Evolutionary conservation across 495 filamentous ascomycete species (phyloP).

Genomic region (Talaromyces ruber): DNA sequence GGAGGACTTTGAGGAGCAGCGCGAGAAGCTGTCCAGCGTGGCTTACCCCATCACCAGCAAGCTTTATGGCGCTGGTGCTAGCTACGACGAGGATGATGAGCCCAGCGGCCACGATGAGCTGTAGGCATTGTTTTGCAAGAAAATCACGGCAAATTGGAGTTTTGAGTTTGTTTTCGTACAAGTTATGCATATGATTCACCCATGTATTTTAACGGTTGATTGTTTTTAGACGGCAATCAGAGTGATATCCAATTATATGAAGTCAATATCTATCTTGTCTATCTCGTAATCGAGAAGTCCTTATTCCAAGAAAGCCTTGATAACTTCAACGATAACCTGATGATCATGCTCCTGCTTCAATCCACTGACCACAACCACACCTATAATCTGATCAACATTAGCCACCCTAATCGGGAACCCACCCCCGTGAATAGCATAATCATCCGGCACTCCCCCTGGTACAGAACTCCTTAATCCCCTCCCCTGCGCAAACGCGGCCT

Average conservation of each 20-base stretch:
- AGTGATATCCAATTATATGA: conserved; percentile 11
- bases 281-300: conserved; percentile 10
- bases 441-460: conserved; percentile 39
- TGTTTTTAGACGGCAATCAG: conserved; percentile 7
- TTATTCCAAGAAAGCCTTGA: conserved; percentile 42
- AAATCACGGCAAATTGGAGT: conserved; percentile 22
- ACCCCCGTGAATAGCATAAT: conserved; percentile 71
- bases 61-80: conserved; percentile 68
- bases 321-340: conserved; percentile 58
- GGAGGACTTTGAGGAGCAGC: conserved; percentile 98
- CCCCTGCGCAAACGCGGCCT: conserved; percentile 48
- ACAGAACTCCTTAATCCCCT: conserved; percentile 36
- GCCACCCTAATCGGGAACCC: conserved; percentile 60
- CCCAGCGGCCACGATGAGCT: conserved; percentile 79
- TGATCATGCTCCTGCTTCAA: conserved; percentile 74
- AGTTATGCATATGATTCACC: conserved; percentile 6
- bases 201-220: conserved; percentile 7
- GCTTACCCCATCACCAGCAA: conserved; percentile 99
- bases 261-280: background rate
- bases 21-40: conserved; percentile 94
- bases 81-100: conserved; percentile 62
- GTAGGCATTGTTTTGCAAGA: conserved; percentile 48
- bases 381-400: conserved; percentile 64
- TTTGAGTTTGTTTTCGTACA: conserved; percentile 22
- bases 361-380: conserved; percentile 66